Evolutionary conservation across 192 early-diverging fungal genomes (phyloP).

Genomic region (Pilaira anomala): DNA sequence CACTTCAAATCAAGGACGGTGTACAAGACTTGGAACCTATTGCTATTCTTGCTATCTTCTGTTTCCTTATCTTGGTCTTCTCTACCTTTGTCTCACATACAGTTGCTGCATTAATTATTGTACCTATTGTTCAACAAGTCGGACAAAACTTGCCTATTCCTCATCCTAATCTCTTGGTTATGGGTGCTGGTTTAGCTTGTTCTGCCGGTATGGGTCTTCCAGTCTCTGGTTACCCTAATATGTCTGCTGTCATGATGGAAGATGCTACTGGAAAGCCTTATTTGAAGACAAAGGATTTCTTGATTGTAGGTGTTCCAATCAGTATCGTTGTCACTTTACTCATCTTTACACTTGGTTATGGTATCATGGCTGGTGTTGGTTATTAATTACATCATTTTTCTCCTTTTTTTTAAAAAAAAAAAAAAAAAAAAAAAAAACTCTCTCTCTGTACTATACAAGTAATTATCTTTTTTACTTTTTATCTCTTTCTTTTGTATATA

Average conservation of each 20-base stretch:
- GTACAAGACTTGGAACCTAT: slow-evolving; percentile 51
- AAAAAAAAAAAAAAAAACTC: too few relatives aligned
- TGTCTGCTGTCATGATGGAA: slow-evolving; percentile 71
- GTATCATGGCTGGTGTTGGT: slow-evolving; percentile 48
- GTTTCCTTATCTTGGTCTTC: slow-evolving; percentile 61
- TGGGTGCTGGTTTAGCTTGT: slow-evolving; percentile 60
- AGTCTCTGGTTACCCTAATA: slow-evolving; percentile 76
- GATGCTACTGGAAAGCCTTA: slow-evolving; percentile 65
- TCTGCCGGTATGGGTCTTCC: slow-evolving; percentile 50
- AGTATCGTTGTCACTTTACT: slow-evolving; percentile 53
- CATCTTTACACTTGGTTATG: slow-evolving; percentile 61
- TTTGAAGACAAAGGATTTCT: slow-evolving; percentile 60
- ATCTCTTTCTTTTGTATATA: too few relatives aligned
- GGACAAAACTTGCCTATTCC: slow-evolving; percentile 64
- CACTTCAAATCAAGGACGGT: slow-evolving; percentile 52
- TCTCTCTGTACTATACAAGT: too few relatives aligned
- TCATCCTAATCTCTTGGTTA: slow-evolving; percentile 64
- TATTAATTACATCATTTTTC: slow-evolving; percentile 19
- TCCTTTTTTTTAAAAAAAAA: too few relatives aligned
- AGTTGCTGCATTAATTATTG: slow-evolving; percentile 74
- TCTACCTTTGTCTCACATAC: slow-evolving; percentile 78
- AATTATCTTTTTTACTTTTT: too few relatives aligned
- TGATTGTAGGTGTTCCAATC: slow-evolving; percentile 58
- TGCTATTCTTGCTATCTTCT: slow-evolving; percentile 58
- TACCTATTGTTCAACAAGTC: slow-evolving; percentile 72